Conservation (phyloP, 495 filamentous ascomycete species). For the Daldinia decipiens region DNA sequence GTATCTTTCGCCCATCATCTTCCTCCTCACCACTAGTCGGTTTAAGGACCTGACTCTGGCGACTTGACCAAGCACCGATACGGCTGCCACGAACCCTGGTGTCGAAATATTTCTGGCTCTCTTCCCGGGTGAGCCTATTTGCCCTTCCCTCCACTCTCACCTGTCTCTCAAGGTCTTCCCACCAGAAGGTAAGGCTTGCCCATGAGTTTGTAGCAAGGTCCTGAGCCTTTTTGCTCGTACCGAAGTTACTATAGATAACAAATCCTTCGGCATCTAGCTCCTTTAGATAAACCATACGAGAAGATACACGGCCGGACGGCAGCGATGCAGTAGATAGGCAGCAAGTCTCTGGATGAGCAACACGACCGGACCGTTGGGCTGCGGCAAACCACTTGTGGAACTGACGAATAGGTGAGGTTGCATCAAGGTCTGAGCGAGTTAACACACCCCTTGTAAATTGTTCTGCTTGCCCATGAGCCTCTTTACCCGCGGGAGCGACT, state of each 20-base stretch:
- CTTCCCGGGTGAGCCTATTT: slow-evolving; percentile 72
- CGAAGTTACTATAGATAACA: slow-evolving; percentile 94
- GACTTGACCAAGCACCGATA: slow-evolving; percentile 93
- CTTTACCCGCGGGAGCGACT: slow-evolving; percentile 55
- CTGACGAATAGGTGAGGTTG: slow-evolving; percentile 72
- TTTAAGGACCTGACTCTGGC: slow-evolving; percentile 78
- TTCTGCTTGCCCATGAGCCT: slow-evolving; percentile 61
- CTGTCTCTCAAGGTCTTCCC: slow-evolving; percentile 79
- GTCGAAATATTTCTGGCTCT: slow-evolving; percentile 89
- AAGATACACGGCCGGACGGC: slow-evolving; percentile 83
- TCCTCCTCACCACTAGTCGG: slow-evolving; percentile 53
- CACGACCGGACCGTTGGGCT: slow-evolving; percentile 64
- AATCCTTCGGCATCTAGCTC: slow-evolving; percentile 77
- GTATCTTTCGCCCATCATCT: slow-evolving; percentile 70
- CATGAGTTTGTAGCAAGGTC: slow-evolving; percentile 74
- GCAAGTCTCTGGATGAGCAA: slow-evolving; percentile 79
- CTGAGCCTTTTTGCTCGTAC: slow-evolving; percentile 72
- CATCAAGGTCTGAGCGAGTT: slow-evolving; percentile 61
- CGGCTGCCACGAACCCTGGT: slow-evolving; percentile 81
- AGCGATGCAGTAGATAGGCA: slow-evolving; percentile 86
- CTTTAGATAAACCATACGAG: slow-evolving; percentile 91
- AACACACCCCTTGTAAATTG: slow-evolving; percentile 71
- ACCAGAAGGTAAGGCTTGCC: slow-evolving; percentile 81
- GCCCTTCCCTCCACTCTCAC: slow-evolving; percentile 82
- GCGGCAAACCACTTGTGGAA: slow-evolving; percentile 88